These are phyloP conservation scores for Aspergillus neotritici DNA, from an alignment of 2,329 filamentous ascomycete species.

Conservation along the genomic window DNA sequence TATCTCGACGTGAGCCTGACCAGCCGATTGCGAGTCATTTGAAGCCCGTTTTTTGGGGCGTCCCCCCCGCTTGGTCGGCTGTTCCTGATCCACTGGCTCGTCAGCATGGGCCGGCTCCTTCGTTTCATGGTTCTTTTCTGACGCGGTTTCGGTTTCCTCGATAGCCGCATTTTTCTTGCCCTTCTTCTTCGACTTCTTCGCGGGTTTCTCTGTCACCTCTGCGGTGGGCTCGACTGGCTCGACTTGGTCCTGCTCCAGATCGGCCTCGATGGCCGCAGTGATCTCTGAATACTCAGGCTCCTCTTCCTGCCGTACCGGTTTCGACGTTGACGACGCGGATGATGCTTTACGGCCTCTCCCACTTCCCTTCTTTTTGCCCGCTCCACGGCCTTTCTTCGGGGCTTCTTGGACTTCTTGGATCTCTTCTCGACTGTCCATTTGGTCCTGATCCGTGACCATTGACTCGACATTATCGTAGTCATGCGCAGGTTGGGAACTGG, in stretches of 20 bases:
- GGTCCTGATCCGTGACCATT: slow-evolving; percentile 9
- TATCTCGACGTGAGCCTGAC: background rate
- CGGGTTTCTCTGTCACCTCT: slow-evolving; percentile 16
- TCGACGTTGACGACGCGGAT: slow-evolving; percentile 43
- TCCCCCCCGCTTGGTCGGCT: background rate
- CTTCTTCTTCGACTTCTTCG: slow-evolving; percentile 28
- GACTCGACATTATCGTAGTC: slow-evolving; percentile 28
- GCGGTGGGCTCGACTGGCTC: slow-evolving; percentile 44
- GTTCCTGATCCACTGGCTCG: slow-evolving; percentile 2
- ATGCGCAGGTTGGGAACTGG: slow-evolving; percentile 40
- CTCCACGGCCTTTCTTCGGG: slow-evolving; percentile 43
- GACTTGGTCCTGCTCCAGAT: slow-evolving; percentile 55
- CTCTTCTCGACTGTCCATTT: slow-evolving; percentile 17
- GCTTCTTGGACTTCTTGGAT: slow-evolving; percentile 14
- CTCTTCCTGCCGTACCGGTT: slow-evolving; percentile 40
- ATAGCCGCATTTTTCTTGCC: background rate
- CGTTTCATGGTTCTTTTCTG: slow-evolving; percentile 4
- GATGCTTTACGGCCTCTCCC: slow-evolving; percentile 50
- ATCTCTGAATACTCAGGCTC: slow-evolving; percentile 60
- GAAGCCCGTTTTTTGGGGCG: slow-evolving; percentile 6
- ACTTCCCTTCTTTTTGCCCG: slow-evolving; percentile 31
- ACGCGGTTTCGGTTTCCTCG: slow-evolving; percentile 8
- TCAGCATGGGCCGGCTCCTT: background rate
- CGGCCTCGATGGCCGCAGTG: slow-evolving; percentile 60
- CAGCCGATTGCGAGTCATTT: background rate